phyloP scores from a whole-genome alignment of 495 filamentous ascomycete genomes.

The Emericellopsis terricola region DNA sequence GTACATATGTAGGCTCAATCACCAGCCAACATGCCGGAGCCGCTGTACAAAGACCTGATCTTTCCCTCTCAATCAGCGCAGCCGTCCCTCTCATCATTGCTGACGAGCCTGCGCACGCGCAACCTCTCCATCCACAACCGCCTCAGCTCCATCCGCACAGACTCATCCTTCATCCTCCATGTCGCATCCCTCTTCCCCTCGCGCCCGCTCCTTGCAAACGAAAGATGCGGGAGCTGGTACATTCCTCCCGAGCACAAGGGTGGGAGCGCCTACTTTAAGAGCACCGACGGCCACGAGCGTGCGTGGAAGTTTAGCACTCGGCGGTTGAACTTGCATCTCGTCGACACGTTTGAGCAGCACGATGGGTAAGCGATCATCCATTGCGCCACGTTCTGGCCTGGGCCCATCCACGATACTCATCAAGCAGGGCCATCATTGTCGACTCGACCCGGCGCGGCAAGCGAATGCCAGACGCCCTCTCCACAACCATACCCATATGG shows the following conservation, averaged over 20 bases:
- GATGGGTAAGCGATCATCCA: constrained; percentile 38
- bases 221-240: constrained; percentile 94
- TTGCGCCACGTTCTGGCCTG: too few species aligned
- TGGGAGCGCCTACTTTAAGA: constrained; percentile 85
- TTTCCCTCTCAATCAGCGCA: background rate
- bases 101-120: constrained; percentile 45
- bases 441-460: constrained; percentile 93
- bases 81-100: constrained; percentile 21
- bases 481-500: constrained; percentile 92
- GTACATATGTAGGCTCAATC: too few species aligned
- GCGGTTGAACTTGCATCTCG: constrained; percentile 65
- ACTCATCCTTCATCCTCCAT: constrained; percentile 45
- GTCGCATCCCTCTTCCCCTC: constrained; percentile 25
- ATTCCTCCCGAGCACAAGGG: constrained; percentile 46
- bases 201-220: constrained; percentile 82
- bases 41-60: background rate
- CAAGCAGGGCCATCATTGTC: constrained; percentile 70
- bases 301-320: constrained; percentile 78
- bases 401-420: too few species aligned
- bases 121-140: constrained; percentile 69
- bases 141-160: constrained; percentile 49
- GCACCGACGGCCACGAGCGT: constrained; percentile 83
- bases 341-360: constrained; percentile 38
- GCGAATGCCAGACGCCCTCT: constrained; percentile 81
- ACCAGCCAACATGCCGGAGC: background rate